Base-by-base conservation (phyloP, 169 alveolate genomes). In the Plasmodium gaboni region DNA sequence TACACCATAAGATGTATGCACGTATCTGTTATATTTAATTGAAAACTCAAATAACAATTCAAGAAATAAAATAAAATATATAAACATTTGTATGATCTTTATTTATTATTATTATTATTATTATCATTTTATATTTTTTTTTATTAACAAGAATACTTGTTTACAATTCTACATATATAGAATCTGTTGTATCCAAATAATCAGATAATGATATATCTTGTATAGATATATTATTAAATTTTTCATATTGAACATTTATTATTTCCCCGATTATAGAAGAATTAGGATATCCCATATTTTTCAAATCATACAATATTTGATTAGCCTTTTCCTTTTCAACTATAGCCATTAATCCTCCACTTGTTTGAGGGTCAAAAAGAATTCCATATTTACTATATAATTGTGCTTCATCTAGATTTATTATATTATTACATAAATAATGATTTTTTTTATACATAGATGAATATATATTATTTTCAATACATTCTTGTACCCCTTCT, bases 371-470 rank as follows among this genome's bases (percentile, higher is more conserved):
- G 46, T 86, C 92, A 53, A 86, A 86, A 19, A 86, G n/a, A 71
- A 86, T 22, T 59, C 92, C 92, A 70, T 86, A 86, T 15, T 74
- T 61, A 1, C 61, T 80, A 71, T 65, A 48, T 64, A 50, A 8
- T 42, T 65, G 26, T 12, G 85, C 92, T 71, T 86, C 87, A 10
- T 86, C 87, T 73, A 86, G 61, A 67, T 86, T 86, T 70, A 86
- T 86, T n/a, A 86, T 86, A 26, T 70, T 86, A 72, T 86, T 86
- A 64, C 92, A 86, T 65, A 86, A 71, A 53, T 71, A 86, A 53
- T 86, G 92, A 71, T 86, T 86, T 71, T 86, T 86, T 65, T 86
- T 86, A 51, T 59, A 86, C 92, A 86, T 86, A n/a, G 92, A 86
- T 7, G 92, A 86, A 19, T 70, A 86, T 19, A 86, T 86, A 71